Conservation (phyloP, 2,329 filamentous ascomycete species). For the Aspergillus vadensis region DNA sequence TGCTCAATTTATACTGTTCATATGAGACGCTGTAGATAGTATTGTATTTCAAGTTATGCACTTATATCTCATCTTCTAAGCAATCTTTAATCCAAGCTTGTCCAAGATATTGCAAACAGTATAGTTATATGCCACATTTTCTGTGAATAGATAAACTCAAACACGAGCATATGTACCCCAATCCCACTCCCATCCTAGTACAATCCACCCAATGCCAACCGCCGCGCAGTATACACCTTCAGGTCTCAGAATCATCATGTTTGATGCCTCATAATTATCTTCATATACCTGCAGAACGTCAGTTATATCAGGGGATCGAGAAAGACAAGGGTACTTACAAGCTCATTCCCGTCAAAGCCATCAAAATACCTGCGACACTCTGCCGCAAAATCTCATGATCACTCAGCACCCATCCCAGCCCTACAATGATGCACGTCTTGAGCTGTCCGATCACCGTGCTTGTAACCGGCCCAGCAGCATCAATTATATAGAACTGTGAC, state of each 20-base stretch:
- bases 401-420: conserved; percentile 56
- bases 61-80: too few relatives aligned
- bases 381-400: conserved; percentile 16
- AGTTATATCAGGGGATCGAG: not conserved
- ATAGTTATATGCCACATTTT: too few relatives aligned
- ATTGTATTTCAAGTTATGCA: too few relatives aligned
- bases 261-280: conserved; percentile 17
- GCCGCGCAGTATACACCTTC: too few relatives aligned
- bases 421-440: conserved; percentile 68
- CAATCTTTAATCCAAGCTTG: too few relatives aligned
- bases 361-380: conserved; percentile 21
- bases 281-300: conserved; percentile 19
- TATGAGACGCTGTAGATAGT: too few relatives aligned
- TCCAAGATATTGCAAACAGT: too few relatives aligned
- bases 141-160: not conserved
- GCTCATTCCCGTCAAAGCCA: conserved; percentile 26
- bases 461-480: conserved; percentile 57
- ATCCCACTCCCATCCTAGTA: not conserved
- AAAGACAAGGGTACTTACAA: conserved; percentile 16
- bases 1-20: too few relatives aligned
- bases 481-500: conserved; percentile 30
- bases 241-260: not conserved
- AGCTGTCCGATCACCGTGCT: conserved; percentile 68
- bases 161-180: not conserved
- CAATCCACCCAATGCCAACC: not conserved